Base-by-base conservation (phyloP, 2,329 filamentous ascomycete genomes). In the Penicillium olsonii region DNA sequence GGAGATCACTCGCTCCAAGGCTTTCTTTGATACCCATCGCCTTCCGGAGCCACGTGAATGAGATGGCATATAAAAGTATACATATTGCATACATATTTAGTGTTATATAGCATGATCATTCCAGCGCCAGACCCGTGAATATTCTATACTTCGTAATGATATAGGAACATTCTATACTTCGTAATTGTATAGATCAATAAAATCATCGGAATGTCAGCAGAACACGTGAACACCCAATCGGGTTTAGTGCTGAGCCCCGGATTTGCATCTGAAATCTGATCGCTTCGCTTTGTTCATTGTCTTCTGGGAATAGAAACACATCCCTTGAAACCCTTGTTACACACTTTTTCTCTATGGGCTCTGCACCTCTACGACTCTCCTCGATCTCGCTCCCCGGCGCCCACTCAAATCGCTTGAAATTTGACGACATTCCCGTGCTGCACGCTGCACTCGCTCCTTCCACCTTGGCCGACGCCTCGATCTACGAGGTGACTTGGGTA, bases 1-100 rank as follows among this genome's bases (percentile, higher is more conserved):
- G n/a, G 73, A 78, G 53, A 71, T 79, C 39, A 78, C 75, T 33
- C 67, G 77, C 35, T 71, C 72, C 9, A 68, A 68, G 48, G 65
- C 66, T 8, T 78, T 76, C 61, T 78, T 78, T 51, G 62, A 66
- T 44, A 54, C 41, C 35, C 51, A 59, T 48, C 50, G 46, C 17
- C n/a, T 9, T 4, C 43, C 27, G 27, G 52, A 48, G 41, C 49
- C 40, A 39, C 38, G 42, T 34, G 24, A 38, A 31, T 42, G 18
- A 34, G 31, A n/a, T n/a, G n/a, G n/a, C n/a, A n/a, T n/a, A n/a
- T n/a, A n/a, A n/a, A n/a, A n/a, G n/a, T n/a, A n/a, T n/a, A n/a
- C n/a, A n/a, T n/a, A n/a, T n/a, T n/a, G n/a, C n/a, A n/a, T n/a
- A n/a, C n/a, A n/a, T n/a, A n/a, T n/a, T n/a, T n/a, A n/a, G n/a